Conservation (phyloP, 2,329 filamentous ascomycete species). For the Purpureocillium takamizusanense region DNA sequence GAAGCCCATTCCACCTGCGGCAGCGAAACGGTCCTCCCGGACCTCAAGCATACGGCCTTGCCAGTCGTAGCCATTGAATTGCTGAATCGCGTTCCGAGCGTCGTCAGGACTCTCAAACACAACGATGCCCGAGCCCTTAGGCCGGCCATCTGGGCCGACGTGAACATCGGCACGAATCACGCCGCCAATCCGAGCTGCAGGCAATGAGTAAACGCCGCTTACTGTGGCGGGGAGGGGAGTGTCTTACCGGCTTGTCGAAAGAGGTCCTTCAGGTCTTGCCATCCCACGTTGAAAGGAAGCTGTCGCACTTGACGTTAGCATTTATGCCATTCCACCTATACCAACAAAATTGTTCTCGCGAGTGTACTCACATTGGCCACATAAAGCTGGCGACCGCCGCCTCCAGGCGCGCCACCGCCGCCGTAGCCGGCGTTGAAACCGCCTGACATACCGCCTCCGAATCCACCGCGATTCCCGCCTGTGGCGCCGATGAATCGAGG, state of each 20-base stretch:
- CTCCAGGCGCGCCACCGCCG: conserved; percentile 37
- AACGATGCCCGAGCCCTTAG: conserved; percentile 95
- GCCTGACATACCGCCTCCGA: conserved; percentile 41
- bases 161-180: conserved; percentile 96
- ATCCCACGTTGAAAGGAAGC: conserved; percentile 95
- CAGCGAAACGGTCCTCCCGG: conserved; percentile 89
- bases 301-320: conserved; percentile 28
- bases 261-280: conserved; percentile 97
- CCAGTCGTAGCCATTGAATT: conserved; percentile 99
- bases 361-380: conserved; percentile 87
- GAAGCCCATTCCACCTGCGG: conserved; percentile 46
- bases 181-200: conserved; percentile 51
- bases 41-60: conserved; percentile 90
- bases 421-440: conserved; percentile 50
- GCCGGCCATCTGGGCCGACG: conserved; percentile 79
- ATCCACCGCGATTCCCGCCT: conserved; percentile 52
- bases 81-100: conserved; percentile 88
- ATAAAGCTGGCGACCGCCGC: conserved; percentile 79
- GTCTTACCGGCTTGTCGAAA: conserved; percentile 93
- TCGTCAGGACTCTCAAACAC: conserved; percentile 93
- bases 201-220: neutral
- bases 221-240: conserved; percentile 3
- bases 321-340: neutral
- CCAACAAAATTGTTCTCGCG: neutral
- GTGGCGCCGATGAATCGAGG: conserved; percentile 84